phyloP scores from a whole-genome alignment of 2,329 filamentous ascomycete species.

The Macrophomina phaseolina region DNA sequence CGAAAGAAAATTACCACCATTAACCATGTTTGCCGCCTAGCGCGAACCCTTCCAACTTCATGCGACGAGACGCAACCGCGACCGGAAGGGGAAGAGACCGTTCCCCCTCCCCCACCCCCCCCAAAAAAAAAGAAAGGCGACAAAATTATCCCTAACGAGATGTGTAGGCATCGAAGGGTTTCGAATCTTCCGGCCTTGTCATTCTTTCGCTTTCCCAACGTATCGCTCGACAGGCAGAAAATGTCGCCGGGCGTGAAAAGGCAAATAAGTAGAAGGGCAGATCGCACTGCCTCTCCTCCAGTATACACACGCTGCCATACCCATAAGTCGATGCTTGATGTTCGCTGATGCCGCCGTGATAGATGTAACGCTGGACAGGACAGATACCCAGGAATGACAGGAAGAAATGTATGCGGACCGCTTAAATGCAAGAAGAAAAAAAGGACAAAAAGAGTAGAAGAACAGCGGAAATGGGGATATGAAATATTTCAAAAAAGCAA shows the following conservation, averaged over 20 bases:
- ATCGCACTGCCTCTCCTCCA: background rate
- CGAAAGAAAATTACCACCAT: conserved; percentile 10
- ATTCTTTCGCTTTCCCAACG: background rate
- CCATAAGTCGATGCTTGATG: conserved; percentile 11
- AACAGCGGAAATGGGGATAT: background rate
- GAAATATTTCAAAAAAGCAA: conserved; percentile 21
- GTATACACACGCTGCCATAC: background rate
- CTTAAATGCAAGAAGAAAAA: background rate
- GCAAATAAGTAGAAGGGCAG: background rate
- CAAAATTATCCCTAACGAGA: too few relatives aligned
- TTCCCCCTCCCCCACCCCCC: background rate
- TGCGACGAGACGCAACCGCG: background rate
- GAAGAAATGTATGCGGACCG: background rate
- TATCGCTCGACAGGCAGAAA: background rate
- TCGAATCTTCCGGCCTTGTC: background rate
- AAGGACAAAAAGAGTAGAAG: background rate
- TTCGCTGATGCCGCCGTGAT: conserved; percentile 21
- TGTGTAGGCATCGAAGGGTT: background rate
- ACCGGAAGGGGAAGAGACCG: background rate
- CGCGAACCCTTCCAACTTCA: background rate
- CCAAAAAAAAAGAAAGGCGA: background rate
- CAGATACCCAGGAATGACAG: conserved; percentile 4
- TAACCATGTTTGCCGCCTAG: background rate
- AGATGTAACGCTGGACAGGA: conserved; percentile 10
- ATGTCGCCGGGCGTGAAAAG: background rate